These are phyloP conservation scores for Heliamphora exappendiculata DNA, from an alignment of 148 eudicot genomes.

Conservation along the genomic window DNA sequence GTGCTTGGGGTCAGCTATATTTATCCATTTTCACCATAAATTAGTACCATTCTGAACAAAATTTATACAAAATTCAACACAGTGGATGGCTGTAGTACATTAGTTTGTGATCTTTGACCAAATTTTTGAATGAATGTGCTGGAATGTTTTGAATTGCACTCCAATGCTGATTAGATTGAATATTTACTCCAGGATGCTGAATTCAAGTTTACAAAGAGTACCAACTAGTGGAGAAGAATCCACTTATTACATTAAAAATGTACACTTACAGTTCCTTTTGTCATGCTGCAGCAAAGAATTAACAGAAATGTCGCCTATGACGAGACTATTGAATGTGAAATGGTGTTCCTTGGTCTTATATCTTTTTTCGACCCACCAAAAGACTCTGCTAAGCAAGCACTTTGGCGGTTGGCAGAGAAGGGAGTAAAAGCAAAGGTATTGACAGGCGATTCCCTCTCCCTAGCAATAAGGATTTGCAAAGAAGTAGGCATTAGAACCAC, in stretches of 20 bases:
- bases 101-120: background rate
- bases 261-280: background rate
- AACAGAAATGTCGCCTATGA: slow-evolving; percentile 12
- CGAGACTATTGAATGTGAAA: slow-evolving; percentile 23
- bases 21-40: too few relatives aligned
- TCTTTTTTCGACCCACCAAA: slow-evolving; percentile 48
- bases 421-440: slow-evolving; percentile 47
- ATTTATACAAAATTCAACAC: too few relatives aligned
- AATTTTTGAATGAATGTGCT: background rate
- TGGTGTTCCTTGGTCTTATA: slow-evolving; percentile 41
- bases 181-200: background rate
- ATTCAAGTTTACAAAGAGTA: background rate
- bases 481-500: slow-evolving; percentile 45
- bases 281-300: slow-evolving; percentile 19
- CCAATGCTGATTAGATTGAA: background rate
- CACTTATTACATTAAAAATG: background rate
- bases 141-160: background rate
- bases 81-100: background rate
- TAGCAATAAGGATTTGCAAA: slow-evolving; percentile 42
- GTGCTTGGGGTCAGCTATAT: too few relatives aligned
- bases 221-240: background rate
- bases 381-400: slow-evolving; percentile 46
- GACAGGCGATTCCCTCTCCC: slow-evolving; percentile 42
- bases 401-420: slow-evolving; percentile 41
- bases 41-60: too few relatives aligned